phyloP scores from a whole-genome alignment of 2,329 filamentous ascomycete species.

The Colletotrichum camelliae region DNA sequence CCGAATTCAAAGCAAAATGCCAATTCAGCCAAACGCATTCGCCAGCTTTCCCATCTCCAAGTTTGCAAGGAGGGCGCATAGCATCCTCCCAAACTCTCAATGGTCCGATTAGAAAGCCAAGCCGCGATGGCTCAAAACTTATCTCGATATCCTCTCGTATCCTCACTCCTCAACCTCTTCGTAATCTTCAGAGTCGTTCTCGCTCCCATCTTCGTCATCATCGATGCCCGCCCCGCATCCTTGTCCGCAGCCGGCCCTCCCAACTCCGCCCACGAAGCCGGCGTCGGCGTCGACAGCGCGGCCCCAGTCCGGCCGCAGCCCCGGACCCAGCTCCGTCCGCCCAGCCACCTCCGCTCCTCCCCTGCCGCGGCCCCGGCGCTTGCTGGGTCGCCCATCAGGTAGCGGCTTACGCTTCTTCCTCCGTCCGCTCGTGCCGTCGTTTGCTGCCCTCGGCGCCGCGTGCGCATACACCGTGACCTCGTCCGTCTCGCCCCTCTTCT shows the following conservation, averaged over 20 bases:
- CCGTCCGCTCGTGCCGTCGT: constrained; percentile 14
- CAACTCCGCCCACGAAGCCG: constrained; percentile 38
- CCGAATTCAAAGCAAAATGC: background rate
- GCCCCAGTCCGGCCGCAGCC: background rate
- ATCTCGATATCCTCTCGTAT: background rate
- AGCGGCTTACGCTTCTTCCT: constrained; percentile 25
- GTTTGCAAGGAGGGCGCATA: background rate
- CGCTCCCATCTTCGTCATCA: constrained; percentile 21
- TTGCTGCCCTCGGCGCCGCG: constrained; percentile 38
- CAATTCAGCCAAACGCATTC: background rate
- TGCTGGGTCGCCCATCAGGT: constrained; percentile 2
- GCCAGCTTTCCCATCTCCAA: background rate
- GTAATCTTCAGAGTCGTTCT: constrained; percentile 29
- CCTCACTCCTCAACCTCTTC: constrained; percentile 22
- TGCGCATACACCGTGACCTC: constrained; percentile 65
- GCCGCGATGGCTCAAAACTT: background rate
- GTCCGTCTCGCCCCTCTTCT: constrained; percentile 67
- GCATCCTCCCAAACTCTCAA: background rate
- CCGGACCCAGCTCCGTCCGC: background rate
- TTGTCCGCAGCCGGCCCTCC: constrained; percentile 17
- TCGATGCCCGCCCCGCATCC: constrained; percentile 2
- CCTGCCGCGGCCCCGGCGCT: constrained; percentile 9
- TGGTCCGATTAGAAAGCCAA: background rate
- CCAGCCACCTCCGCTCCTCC: constrained; percentile 1
- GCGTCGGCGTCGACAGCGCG: constrained; percentile 38